phyloP scores from a whole-genome alignment of 305 asterid genomes.

The Salvia sclarea region DNA sequence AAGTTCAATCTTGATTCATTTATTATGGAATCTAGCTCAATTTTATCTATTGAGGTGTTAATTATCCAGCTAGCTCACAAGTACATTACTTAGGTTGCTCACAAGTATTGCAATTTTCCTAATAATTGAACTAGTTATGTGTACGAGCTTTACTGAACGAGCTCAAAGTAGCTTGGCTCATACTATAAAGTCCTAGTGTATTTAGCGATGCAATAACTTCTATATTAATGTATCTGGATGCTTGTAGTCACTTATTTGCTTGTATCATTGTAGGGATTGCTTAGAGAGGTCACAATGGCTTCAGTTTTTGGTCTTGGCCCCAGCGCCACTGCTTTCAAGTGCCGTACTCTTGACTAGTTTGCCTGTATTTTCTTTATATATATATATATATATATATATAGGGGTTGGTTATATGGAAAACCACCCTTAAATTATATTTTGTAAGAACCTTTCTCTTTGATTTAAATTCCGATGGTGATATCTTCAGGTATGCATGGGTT shows the following conservation, averaged over 20 bases:
- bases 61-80: not conserved
- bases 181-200: not conserved
- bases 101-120: not conserved
- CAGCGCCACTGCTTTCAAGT: conserved; percentile 48
- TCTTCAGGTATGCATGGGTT: conserved; percentile 48
- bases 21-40: not conserved
- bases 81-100: not conserved
- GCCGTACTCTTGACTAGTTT: conserved; percentile 2
- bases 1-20: not conserved
- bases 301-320: conserved; percentile 48
- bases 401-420: too few species aligned
- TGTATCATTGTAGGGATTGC: conserved; percentile 40
- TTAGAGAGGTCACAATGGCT: conserved; percentile 45
- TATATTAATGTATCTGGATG: not conserved
- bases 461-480: conserved; percentile 15
- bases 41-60: not conserved
- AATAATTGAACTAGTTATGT: not conserved
- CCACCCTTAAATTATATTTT: too few species aligned
- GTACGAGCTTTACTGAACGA: not conserved
- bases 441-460: conserved; percentile 1
- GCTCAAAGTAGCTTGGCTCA: not conserved
- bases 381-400: too few species aligned
- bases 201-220: not conserved
- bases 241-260: not conserved
- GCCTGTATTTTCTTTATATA: not conserved